Conservation (phyloP, 345 rosid genomes). For the Citrus sinensis region DVS_A1.0 CM039163.1:2280501-2281000, state of each 20-base stretch:
- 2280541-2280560: neutral
- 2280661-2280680: neutral
- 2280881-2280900: neutral
- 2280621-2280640: neutral
- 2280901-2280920: conserved; percentile 9
- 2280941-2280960: conserved; percentile 35
- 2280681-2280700: neutral
- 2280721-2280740: no score
- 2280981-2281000: conserved; percentile 31
- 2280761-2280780: no score
- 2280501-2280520: conserved; percentile 25
- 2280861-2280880: neutral
- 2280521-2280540: neutral
- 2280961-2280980: conserved; percentile 37
- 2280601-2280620: neutral
- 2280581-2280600: neutral
- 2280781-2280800: neutral
- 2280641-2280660: neutral
- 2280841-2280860: neutral
- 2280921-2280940: conserved; percentile 25
- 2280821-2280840: neutral
- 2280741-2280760: neutral
- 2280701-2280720: no score
- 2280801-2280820: neutral
- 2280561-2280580: neutral